These are phyloP conservation scores for Arthrobotrys sphaeroides DNA, from an alignment of 2,329 filamentous ascomycete species.

Conservation along the genomic window DNA sequence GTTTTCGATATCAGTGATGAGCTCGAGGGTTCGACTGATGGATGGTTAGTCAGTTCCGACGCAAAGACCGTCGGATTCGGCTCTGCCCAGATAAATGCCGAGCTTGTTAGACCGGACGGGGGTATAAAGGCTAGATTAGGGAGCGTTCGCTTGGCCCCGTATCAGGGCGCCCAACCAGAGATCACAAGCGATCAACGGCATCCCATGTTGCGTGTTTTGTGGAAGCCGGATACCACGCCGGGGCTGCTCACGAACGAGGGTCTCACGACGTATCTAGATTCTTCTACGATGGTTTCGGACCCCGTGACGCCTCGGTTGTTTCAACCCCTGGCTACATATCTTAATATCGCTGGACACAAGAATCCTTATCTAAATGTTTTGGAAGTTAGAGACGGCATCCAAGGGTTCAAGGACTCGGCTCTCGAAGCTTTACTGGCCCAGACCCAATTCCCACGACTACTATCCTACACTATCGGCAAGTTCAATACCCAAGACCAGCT, in stretches of 20 bases:
- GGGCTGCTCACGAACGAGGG: neutral
- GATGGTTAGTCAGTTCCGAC: constrained; percentile 19
- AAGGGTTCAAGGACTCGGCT: constrained; percentile 56
- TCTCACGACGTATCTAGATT: neutral
- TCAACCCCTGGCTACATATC: constrained; percentile 56
- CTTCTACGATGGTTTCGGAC: neutral
- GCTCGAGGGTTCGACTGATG: neutral
- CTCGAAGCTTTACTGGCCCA: neutral
- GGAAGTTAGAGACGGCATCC: constrained; percentile 63
- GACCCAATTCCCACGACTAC: constrained; percentile 6
- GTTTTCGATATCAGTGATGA: neutral
- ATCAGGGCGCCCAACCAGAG: constrained; percentile 9
- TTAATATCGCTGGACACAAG: constrained; percentile 58
- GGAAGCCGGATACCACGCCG: constrained; percentile 55
- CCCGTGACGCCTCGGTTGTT: neutral
- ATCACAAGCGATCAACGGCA: constrained; percentile 36
- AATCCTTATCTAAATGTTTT: constrained; percentile 60
- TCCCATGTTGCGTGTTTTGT: constrained; percentile 54
- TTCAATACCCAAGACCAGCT: neutral
- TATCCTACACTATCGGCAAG: constrained; percentile 10
- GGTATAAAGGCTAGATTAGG: constrained; percentile 22
- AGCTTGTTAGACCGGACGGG: constrained; percentile 22
- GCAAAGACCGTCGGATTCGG: constrained; percentile 23
- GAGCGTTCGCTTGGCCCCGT: constrained; percentile 3
- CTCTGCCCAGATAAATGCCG: constrained; percentile 15